These are phyloP conservation scores for Silybum marianum DNA, from an alignment of 129 eudicot genomes.

Conservation along the genomic window DNA sequence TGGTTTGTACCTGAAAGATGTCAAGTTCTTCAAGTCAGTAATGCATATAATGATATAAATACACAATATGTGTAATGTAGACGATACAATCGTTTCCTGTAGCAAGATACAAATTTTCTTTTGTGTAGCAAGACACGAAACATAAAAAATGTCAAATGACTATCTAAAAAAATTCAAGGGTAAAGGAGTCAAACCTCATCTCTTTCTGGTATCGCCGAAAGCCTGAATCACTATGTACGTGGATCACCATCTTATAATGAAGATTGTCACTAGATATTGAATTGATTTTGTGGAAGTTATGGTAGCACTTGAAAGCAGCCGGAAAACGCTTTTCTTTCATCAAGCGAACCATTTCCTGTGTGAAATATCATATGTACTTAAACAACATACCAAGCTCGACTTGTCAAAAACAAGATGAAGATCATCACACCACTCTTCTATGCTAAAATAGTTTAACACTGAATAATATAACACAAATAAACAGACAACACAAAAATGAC, in stretches of 20 bases:
- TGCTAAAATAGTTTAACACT: not conserved
- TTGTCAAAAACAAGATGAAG: not conserved
- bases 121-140: conserved; percentile 21
- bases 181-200: conserved; percentile 57
- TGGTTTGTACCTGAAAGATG: conserved; percentile 62
- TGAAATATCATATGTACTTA: not conserved
- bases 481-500: not conserved
- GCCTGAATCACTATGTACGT: conserved; percentile 84
- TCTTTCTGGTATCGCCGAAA: conserved; percentile 91
- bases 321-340: conserved; percentile 81
- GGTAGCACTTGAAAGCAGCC: conserved; percentile 84
- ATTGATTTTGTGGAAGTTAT: conserved; percentile 70
- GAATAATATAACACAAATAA: not conserved
- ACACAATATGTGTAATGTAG: not conserved
- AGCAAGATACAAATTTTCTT: not conserved
- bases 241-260: conserved; percentile 86
- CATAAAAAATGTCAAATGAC: not conserved
- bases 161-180: not conserved
- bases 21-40: conserved; percentile 20
- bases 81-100: conserved; percentile 13
- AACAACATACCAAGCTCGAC: not conserved
- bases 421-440: not conserved
- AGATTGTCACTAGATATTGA: conserved; percentile 60
- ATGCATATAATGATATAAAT: not conserved
- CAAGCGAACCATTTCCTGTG: conserved; percentile 87